phyloP scores from a whole-genome alignment of 2,329 filamentous ascomycete species.

The Ophiostoma fasciatum region DNA sequence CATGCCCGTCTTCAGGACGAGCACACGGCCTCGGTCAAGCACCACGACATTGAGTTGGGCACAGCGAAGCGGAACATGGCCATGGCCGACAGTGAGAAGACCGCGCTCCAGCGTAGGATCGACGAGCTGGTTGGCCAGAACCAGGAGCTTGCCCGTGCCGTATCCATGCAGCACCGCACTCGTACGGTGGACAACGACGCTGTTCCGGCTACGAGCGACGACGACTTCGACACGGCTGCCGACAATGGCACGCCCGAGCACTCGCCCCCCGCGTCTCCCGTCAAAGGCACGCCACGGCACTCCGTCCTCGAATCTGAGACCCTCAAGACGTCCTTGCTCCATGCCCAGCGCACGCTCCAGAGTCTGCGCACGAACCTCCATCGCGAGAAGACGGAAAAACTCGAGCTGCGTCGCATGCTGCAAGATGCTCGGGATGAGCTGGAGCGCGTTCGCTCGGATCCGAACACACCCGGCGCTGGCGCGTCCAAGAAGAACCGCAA shows the following conservation, averaged over 20 bases:
- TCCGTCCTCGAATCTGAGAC: constrained; percentile 91
- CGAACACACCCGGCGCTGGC: constrained; percentile 18
- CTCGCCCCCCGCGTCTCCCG: constrained; percentile 77
- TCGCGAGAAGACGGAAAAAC: constrained; percentile 95
- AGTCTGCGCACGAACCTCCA: constrained; percentile 90
- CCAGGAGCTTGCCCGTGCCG: constrained; percentile 72
- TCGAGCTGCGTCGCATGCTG: constrained; percentile 86
- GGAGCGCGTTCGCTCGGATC: constrained; percentile 50
- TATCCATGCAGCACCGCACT: constrained; percentile 53
- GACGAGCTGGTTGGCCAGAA: constrained; percentile 83
- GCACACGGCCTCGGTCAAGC: constrained; percentile 59
- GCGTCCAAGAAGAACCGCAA: constrained; percentile 48
- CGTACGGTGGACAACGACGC: constrained; percentile 50
- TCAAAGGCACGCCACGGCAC: constrained; percentile 83
- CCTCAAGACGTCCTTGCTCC: constrained; percentile 80
- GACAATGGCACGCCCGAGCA: constrained; percentile 71
- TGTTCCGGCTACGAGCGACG: constrained; percentile 41
- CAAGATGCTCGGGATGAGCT: constrained; percentile 91
- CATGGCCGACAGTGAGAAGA: constrained; percentile 63
- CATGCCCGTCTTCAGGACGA: constrained; percentile 73
- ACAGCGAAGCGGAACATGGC: constrained; percentile 67
- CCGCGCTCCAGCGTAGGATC: constrained; percentile 67
- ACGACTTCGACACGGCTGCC: constrained; percentile 47
- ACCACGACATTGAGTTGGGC: constrained; percentile 79
- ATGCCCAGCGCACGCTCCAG: constrained; percentile 93